Conservation (phyloP, 768 basidiomycete species). For the Trametes cubensis region DNA sequence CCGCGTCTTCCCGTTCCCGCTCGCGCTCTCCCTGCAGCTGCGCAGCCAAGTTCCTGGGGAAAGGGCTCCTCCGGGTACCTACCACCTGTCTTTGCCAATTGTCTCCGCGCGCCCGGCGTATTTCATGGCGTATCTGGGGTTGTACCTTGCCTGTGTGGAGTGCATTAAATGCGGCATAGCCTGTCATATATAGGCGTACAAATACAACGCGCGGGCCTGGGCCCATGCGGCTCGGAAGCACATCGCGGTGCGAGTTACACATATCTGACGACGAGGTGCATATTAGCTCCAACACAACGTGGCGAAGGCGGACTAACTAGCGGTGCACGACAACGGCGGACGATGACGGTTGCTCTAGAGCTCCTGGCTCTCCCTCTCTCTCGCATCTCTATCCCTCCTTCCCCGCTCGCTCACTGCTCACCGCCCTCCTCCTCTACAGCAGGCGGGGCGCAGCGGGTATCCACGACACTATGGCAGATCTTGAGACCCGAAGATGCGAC, state of each 20-base stretch:
- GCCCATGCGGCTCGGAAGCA: neutral
- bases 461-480: no score
- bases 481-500: no score
- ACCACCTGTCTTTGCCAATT: no score
- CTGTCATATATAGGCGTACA: constrained; percentile 11
- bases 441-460: no score
- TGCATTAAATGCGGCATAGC: constrained; percentile 1
- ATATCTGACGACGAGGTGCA: constrained; percentile 7
- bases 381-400: no score
- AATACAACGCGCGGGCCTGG: constrained; percentile 8
- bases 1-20: no score
- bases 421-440: no score
- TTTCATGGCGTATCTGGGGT: neutral
- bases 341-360: neutral
- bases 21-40: no score
- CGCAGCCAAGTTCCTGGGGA: no score
- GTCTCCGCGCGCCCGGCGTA: neutral
- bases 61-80: no score
- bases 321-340: neutral
- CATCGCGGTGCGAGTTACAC: neutral
- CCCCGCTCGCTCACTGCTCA: no score
- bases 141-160: neutral
- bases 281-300: constrained; percentile 1
- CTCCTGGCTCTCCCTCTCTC: neutral
- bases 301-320: neutral